Conservation (phyloP, 75 land plant species). For the Picea sitchensis region DNA sequence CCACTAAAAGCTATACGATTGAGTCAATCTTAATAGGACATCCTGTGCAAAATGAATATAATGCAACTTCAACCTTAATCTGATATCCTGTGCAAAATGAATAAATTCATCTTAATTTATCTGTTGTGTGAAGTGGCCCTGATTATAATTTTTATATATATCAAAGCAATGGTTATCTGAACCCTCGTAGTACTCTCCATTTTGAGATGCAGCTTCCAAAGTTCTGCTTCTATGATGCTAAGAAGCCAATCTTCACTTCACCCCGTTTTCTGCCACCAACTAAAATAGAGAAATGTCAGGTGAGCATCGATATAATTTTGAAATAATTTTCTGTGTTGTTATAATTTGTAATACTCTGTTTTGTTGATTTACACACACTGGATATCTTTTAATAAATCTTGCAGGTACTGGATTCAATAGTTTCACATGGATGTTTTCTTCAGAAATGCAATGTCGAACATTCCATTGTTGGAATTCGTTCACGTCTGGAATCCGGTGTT, state of each 20-base stretch:
- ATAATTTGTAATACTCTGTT: not conserved
- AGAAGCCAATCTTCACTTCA: slow-evolving; percentile 92
- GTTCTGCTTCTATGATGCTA: slow-evolving; percentile 87
- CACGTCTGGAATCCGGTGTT: slow-evolving; percentile 63
- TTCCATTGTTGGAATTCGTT: slow-evolving; percentile 67
- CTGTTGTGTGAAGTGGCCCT: not conserved
- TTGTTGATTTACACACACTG: not conserved
- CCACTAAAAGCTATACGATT: no score
- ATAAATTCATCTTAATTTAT: not conserved
- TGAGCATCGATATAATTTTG: slow-evolving; percentile 16
- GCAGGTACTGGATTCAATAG: slow-evolving; percentile 67
- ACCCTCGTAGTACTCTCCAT: not conserved
- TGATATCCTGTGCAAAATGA: no score
- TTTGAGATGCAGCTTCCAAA: slow-evolving; percentile 75
- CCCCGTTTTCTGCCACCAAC: slow-evolving; percentile 92
- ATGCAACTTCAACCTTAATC: no score
- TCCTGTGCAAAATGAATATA: no score
- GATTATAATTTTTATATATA: not conserved
- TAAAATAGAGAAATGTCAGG: slow-evolving; percentile 91
- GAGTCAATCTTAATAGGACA: no score
- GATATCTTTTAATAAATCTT: not conserved
- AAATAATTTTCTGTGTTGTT: slow-evolving; percentile 27
- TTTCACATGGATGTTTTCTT: slow-evolving; percentile 79
- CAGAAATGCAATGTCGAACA: slow-evolving; percentile 54
- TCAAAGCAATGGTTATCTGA: not conserved